phyloP scores from a whole-genome alignment of 2,329 filamentous ascomycete species.

The Colletotrichum musae region DNA sequence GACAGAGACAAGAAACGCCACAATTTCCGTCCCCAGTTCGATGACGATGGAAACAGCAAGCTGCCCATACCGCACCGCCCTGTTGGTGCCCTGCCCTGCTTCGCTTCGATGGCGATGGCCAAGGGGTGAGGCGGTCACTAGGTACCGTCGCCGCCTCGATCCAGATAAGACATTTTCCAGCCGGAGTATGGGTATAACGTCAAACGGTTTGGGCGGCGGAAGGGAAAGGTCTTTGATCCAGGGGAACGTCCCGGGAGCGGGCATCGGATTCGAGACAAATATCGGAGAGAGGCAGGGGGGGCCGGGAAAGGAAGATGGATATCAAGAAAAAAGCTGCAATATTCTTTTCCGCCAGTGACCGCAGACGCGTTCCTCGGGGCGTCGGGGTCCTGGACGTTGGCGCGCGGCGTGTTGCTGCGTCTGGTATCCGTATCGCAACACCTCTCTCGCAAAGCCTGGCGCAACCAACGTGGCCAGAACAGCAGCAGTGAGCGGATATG shows the following conservation, averaged over 20 bases:
- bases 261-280: conserved; percentile 1
- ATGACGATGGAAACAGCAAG: conserved; percentile 36
- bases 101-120: neutral
- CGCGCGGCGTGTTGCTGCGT: neutral
- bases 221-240: conserved; percentile 1
- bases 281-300: neutral
- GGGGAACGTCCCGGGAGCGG: conserved; percentile 9
- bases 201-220: conserved; percentile 25
- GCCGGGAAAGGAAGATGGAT: neutral
- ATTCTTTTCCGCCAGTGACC: conserved; percentile 15
- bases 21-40: conserved; percentile 39
- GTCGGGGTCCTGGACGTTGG: neutral
- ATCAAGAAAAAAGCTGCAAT: neutral
- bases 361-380: conserved; percentile 30
- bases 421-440: conserved; percentile 15
- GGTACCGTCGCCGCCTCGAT: neutral
- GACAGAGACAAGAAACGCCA: conserved; percentile 38
- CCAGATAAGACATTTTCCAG: neutral
- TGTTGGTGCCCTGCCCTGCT: conserved; percentile 20
- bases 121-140: neutral
- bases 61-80: conserved; percentile 14
- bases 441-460: conserved; percentile 13
- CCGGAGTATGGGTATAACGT: conserved; percentile 9
- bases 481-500: neutral
- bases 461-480: neutral